Evolutionary conservation across 176 grass and related monocot species (phyloP).

Genomic region (Thinopyrum elongatum): DNA sequence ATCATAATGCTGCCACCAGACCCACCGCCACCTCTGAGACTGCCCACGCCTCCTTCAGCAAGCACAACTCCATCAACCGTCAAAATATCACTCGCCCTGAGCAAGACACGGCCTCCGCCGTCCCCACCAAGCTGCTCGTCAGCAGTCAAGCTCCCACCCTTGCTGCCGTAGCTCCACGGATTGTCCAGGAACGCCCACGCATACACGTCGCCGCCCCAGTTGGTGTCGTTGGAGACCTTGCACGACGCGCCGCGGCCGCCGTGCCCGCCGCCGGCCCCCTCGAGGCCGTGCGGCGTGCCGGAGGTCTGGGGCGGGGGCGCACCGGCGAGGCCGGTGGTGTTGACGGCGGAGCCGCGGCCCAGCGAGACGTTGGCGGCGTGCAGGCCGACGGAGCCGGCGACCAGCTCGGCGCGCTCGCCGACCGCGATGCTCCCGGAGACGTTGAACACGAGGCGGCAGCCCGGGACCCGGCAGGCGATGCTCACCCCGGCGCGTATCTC

Average conservation of each 20-base stretch:
- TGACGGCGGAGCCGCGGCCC: conserved; percentile 45
- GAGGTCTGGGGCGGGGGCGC: conserved; percentile 80
- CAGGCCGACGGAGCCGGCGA: conserved; percentile 60
- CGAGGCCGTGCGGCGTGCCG: conserved; percentile 72
- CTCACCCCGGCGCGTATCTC: conserved; percentile 44
- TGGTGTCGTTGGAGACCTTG: conserved; percentile 63
- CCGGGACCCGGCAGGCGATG: conserved; percentile 50
- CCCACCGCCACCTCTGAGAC: conserved; percentile 67
- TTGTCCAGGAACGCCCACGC: conserved; percentile 58
- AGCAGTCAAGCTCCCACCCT: conserved; percentile 52
- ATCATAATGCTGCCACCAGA: conserved; percentile 96
- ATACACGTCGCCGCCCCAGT: conserved; percentile 96
- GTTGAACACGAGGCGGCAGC: conserved; percentile 63
- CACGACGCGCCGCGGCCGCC: conserved; percentile 88
- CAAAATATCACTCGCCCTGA: conserved; percentile 46
- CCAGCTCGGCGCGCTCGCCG: conserved; percentile 33
- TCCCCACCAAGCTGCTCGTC: conserved; percentile 53
- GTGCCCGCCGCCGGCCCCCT: conserved; percentile 79
- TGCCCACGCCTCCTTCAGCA: conserved; percentile 82
- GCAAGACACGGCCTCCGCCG: conserved; percentile 72
- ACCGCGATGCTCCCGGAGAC: conserved; percentile 56
- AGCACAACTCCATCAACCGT: conserved; percentile 62
- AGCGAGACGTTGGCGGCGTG: conserved; percentile 49
- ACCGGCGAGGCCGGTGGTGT: conserved; percentile 60
- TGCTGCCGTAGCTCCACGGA: conserved; percentile 93